Percentiles rank a stretch among this genome's conserved stretches.
phyloP scores from a whole-genome alignment of 129 eudicot genomes.

The Gnaphalium uliginosum region DNA sequence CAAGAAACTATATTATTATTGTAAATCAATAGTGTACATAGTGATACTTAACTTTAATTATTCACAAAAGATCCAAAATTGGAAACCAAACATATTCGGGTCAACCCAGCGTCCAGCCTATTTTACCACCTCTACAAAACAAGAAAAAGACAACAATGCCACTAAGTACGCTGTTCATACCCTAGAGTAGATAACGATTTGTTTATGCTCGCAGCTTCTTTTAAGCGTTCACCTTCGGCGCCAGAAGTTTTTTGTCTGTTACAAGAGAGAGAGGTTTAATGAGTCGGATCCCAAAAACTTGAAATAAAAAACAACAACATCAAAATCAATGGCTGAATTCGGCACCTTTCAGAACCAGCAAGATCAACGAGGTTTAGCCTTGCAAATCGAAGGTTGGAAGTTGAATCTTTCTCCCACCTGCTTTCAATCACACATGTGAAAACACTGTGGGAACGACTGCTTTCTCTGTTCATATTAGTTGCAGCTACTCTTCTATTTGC shows the following conservation, averaged over 20 bases:
- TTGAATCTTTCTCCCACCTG: slow-evolving; percentile 86
- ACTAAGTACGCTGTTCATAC: slow-evolving; percentile 38
- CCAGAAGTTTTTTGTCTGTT: slow-evolving; percentile 94
- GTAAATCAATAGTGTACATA: neutral
- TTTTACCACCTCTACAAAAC: slow-evolving; percentile 9
- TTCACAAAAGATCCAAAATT: neutral
- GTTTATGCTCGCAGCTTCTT: slow-evolving; percentile 95
- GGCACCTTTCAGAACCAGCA: slow-evolving; percentile 98
- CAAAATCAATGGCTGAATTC: neutral
- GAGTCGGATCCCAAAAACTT: slow-evolving; percentile 2
- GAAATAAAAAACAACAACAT: neutral
- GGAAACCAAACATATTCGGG: neutral
- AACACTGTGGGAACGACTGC: slow-evolving; percentile 98
- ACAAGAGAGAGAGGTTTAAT: slow-evolving; percentile 8
- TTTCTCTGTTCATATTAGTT: slow-evolving; percentile 96
- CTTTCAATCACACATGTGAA: slow-evolving; percentile 95
- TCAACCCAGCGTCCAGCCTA: neutral
- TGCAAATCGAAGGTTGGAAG: slow-evolving; percentile 77
- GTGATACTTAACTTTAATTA: too few relatives aligned
- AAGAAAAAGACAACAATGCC: slow-evolving; percentile 1
- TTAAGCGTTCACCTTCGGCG: slow-evolving; percentile 96
- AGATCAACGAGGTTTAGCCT: slow-evolving; percentile 95
- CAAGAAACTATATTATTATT: neutral
- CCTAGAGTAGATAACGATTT: slow-evolving; percentile 90
- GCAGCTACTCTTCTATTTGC: slow-evolving; percentile 92